Evolutionary conservation across 176 grass and related monocot species (phyloP).

Genomic region (Lolium rigidum): DNA sequence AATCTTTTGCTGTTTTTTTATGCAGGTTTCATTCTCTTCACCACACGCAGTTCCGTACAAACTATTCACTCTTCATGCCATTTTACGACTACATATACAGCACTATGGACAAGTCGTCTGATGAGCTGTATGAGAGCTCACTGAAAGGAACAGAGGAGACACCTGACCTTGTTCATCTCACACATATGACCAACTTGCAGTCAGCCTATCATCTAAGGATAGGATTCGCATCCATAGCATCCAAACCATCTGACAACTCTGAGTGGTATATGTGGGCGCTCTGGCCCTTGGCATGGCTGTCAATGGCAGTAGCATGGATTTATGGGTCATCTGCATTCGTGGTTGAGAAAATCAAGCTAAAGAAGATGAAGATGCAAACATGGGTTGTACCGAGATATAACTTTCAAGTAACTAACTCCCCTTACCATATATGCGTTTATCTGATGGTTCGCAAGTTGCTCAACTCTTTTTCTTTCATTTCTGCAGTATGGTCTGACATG

Average conservation of each 20-base stretch:
- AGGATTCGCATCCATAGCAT: slow-evolving; percentile 84
- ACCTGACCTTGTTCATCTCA: slow-evolving; percentile 77
- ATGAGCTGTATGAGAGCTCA: slow-evolving; percentile 72
- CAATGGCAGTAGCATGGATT: slow-evolving; percentile 73
- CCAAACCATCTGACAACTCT: slow-evolving; percentile 59
- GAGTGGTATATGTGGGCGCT: slow-evolving; percentile 68
- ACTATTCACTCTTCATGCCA: slow-evolving; percentile 95
- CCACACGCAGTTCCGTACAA: slow-evolving; percentile 95
- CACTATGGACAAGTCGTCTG: slow-evolving; percentile 85
- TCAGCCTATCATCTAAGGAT: slow-evolving; percentile 80
- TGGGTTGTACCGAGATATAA: slow-evolving; percentile 90
- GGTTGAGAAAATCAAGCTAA: slow-evolving; percentile 72
- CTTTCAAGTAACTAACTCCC: slow-evolving; percentile 70
- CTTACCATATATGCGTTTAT: neutral
- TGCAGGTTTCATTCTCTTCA: slow-evolving; percentile 93
- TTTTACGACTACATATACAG: slow-evolving; percentile 94
- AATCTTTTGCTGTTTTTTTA: neutral
- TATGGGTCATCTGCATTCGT: slow-evolving; percentile 76
- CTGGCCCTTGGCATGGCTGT: slow-evolving; percentile 66
- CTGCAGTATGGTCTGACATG: slow-evolving; percentile 72
- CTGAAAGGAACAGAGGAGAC: slow-evolving; percentile 73
- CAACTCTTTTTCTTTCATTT: slow-evolving; percentile 29
- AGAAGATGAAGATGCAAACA: slow-evolving; percentile 76
- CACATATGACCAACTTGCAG: slow-evolving; percentile 75
- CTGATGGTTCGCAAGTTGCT: slow-evolving; percentile 20